Evolutionary conservation across 2,329 filamentous ascomycete species (phyloP).

Genomic region (Fusarium multiceps): DNA sequence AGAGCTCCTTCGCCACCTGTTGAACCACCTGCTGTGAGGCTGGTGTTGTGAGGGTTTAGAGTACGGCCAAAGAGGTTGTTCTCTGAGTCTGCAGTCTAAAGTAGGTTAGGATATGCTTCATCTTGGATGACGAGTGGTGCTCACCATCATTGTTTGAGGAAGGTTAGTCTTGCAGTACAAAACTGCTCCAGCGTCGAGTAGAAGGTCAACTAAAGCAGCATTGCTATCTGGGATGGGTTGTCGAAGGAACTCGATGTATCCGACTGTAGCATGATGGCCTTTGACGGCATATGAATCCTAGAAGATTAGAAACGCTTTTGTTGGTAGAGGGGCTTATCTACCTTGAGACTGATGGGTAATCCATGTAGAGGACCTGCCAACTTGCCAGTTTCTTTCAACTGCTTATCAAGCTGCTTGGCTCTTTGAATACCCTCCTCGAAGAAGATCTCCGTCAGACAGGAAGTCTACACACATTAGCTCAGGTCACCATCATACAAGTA

Average conservation of each 20-base stretch:
- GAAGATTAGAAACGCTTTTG: too few relatives aligned
- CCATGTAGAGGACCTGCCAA: conserved; percentile 37
- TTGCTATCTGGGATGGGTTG: conserved; percentile 32
- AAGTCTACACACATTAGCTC: conserved; percentile 15
- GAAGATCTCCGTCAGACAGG: conserved; percentile 37
- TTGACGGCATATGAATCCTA: conserved; percentile 41
- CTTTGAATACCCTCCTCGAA: conserved; percentile 35
- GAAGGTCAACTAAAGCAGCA: conserved; percentile 41
- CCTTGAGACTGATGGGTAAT: conserved; percentile 42
- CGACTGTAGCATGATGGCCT: conserved; percentile 42
- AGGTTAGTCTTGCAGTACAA: conserved; percentile 60
- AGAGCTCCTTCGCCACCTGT: conserved; percentile 44
- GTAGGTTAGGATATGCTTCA: background rate
- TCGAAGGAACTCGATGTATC: conserved; percentile 44
- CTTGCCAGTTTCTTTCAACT: conserved; percentile 37
- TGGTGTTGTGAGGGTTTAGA: conserved; percentile 51
- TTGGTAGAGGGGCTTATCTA: too few relatives aligned
- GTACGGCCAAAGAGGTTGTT: conserved; percentile 47
- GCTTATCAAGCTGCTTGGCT: conserved; percentile 30
- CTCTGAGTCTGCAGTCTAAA: conserved; percentile 54
- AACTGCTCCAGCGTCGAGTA: conserved; percentile 45
- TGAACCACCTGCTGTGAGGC: conserved; percentile 43
- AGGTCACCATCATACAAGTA: accelerated
- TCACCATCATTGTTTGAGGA: conserved; percentile 71
- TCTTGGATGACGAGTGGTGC: accelerated